A percentile compares a stretch with the other conserved stretches of the same genome.
These are phyloP conservation scores for Verticillium longisporum DNA, from an alignment of 2,329 filamentous ascomycete genomes.

Conservation along the genomic window DNA sequence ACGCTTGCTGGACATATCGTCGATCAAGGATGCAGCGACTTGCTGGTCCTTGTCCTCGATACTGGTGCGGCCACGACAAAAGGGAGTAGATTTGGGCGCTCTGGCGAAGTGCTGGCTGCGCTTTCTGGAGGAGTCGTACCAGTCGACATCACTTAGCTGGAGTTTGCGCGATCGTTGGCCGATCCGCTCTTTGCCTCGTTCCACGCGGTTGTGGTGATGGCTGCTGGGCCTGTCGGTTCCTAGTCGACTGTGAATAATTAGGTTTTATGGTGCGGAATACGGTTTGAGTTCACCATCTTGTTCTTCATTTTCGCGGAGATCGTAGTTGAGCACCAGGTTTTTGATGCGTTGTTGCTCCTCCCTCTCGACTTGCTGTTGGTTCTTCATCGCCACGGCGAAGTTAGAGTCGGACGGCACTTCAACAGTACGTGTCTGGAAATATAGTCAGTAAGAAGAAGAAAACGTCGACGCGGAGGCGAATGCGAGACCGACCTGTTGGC, in stretches of 20 bases:
- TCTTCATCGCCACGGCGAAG: constrained; percentile 94
- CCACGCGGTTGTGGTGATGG: constrained; percentile 47
- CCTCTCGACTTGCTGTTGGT: constrained; percentile 86
- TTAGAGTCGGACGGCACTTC: constrained; percentile 85
- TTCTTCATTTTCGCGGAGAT: constrained; percentile 78
- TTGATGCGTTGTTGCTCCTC: constrained; percentile 99
- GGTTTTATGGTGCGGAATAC: constrained; percentile 27
- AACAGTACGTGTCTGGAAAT: constrained; percentile 72
- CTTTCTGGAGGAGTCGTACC: constrained; percentile 50
- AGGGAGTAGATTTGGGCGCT: not conserved
- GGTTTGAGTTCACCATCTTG: constrained; percentile 53
- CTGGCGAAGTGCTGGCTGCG: constrained; percentile 2
- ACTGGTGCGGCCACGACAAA: not conserved
- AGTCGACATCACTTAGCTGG: constrained; percentile 95
- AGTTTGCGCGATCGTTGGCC: constrained; percentile 83
- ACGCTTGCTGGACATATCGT: not conserved
- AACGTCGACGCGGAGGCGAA: not conserved
- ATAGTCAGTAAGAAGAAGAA: constrained; percentile 8
- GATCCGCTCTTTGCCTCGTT: constrained; percentile 56
- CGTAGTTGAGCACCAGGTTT: constrained; percentile 92
- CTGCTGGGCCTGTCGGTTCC: constrained; percentile 41
- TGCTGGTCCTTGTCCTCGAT: not conserved
- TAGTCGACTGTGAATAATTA: constrained; percentile 43
- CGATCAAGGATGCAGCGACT: not conserved
- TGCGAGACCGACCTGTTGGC: constrained; percentile 63